Evolutionary conservation across 805 yeast genomes (phyloP), one percentile per base, ranked within the genome.

Genomic region (Naumovozyma dairenensis): DNA sequence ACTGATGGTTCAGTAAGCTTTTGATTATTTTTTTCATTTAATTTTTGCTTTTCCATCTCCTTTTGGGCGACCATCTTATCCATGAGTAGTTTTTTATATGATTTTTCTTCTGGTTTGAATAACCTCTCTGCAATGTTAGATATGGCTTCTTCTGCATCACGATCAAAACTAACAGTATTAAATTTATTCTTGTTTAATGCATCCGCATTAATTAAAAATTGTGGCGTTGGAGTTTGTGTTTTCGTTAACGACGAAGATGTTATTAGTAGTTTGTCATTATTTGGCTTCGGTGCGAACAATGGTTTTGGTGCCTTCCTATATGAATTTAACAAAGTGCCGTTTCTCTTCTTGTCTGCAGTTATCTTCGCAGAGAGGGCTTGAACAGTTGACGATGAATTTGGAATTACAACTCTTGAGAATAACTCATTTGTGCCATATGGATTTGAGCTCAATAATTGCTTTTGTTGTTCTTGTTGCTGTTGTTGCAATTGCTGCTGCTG

Each of bases 381-480:
- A 9, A 61, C 54, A 28, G 49, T 51, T 4, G 67, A 59, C 18
- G 65, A 57, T 10, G 59, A 46, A 24, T 45, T 45, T 8, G 58
- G 60, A 12, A 57, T 49, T 20, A 55, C 55, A 28, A 48, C 49
- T 32, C 53, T 55, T 3, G 60, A 37, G 46, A 82, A 84, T 33
- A 87, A 62, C 5, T 86, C 81, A 46, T 78, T 77, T 31, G 73
- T 69, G 1, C 95, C 94, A 52, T 83, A 87, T 28, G 96, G 95
- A 51, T 54, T 47, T 25, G 38, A 67, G 65, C 37, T 61, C 65
- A 34, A 60, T 51, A 21, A 60, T 45, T 28, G 67, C 59, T 34
- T 61, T 40, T 51, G 55, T 35, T 44, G 46, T 34, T 42, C 47
- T 17, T 57, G 43, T 16, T 15, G 36, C 9, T 21, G 25, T 18